Evolutionary conservation across 306 rosid species (phyloP), one percentile per base, ranked within the genome.

Genomic region (Senna siamea): DNA sequence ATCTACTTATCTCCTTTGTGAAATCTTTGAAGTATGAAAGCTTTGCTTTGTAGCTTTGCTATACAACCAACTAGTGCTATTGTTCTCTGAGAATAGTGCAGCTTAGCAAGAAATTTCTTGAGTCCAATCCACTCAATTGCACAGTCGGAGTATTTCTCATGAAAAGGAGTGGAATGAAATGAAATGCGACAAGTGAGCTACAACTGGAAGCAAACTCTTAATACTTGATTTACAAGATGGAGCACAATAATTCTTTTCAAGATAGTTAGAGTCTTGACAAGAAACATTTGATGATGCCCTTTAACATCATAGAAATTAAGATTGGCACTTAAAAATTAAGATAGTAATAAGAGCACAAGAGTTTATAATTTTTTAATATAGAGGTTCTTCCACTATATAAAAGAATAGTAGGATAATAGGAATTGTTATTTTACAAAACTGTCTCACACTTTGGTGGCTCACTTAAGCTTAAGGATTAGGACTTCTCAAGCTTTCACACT

Each of bases 191-290:
- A 2, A 12, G 38, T 56, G 62, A 56, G 23, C 62, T 23, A 11
- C 37, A 23, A 23, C 14, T 28, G 3, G 63, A 57, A 57, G 63
- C 63, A 57, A 57, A 57, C n/a, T 37, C 64, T 14, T 58, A 13
- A 17, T 5, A 30, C 40, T 30, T 30, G 22, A 28, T 30, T 10
- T 22, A 12, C 35, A 55, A 55, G 61, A 55, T 10, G 61, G 10
- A 23, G 61, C 17, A 23, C 37, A 55, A 12, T 28, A 23, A 55
- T 55, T 55, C 37, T 58, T 11, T 58, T 58, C 20, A 30, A 30
- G 64, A 40, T 30, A 58, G 41, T 2, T 58, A 13, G 43, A 20
- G 17, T 58, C 11, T 58, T 14, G 40, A 28, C 63, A 23, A 6
- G 30, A 23, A 22, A 1, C 12, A 4, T 23, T 55, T 55, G 14